Evolutionary conservation across 2,329 filamentous ascomycete genomes (phyloP).

Genomic region (Aureobasidium pullulans): DNA sequence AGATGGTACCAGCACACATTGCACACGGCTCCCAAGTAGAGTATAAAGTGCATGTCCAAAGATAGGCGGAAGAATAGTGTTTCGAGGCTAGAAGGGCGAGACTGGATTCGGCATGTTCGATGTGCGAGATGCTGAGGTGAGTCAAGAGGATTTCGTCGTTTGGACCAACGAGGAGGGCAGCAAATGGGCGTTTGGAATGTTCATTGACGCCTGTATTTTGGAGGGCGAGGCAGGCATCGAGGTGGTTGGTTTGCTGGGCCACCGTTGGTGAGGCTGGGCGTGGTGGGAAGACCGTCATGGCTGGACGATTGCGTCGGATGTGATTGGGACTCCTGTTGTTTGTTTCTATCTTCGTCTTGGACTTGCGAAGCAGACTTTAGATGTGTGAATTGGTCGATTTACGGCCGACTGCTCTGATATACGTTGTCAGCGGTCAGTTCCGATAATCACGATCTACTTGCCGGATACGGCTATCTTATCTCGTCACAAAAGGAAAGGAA

Average conservation of each 20-base stretch:
- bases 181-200: constrained; percentile 42
- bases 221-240: constrained; percentile 31
- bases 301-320: neutral
- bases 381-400: neutral
- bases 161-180: constrained; percentile 41
- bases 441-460: neutral
- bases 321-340: neutral
- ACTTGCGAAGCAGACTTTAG: neutral
- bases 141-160: constrained; percentile 44
- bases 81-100: constrained; percentile 43
- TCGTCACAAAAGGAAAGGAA: neutral
- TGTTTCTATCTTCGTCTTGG: neutral
- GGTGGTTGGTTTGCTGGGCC: neutral
- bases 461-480: neutral
- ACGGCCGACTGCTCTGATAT: neutral
- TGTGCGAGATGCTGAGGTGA: constrained; percentile 46
- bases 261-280: neutral
- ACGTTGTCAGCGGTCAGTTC: neutral
- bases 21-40: constrained; percentile 51
- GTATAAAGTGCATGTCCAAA: constrained; percentile 44
- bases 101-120: constrained; percentile 47
- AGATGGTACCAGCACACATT: constrained; percentile 44
- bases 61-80: constrained; percentile 43
- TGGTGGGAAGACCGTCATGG: neutral
- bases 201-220: constrained; percentile 39